Percentiles rank a stretch among this genome's conserved stretches.
These are phyloP conservation scores for Starmerella ratchasimensis DNA, from an alignment of 805 yeast species.

Conservation along the genomic window DNA sequence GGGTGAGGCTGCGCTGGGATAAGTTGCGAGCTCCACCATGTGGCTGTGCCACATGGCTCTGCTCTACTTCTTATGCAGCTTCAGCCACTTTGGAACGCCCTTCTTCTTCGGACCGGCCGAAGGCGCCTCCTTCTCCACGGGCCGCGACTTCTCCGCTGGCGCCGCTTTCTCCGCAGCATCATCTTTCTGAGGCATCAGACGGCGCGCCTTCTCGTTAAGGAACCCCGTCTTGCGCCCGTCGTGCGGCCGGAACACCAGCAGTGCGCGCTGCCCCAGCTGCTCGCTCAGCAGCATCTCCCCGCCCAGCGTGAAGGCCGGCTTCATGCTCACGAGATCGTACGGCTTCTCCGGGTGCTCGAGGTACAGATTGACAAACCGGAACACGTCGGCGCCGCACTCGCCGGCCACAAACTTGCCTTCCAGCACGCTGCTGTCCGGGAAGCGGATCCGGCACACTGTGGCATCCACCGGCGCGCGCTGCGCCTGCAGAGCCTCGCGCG, in stretches of 20 bases:
- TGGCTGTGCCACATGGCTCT: too few species aligned
- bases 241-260: constrained; percentile 30
- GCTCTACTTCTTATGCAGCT: constrained; percentile 20
- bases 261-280: constrained; percentile 35
- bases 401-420: constrained; percentile 37
- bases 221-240: constrained; percentile 5
- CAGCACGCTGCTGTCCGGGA: constrained; percentile 43
- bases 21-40: too few species aligned
- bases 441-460: constrained; percentile 37
- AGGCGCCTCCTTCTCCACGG: not conserved
- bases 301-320: constrained; percentile 33
- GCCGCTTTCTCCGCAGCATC: not conserved
- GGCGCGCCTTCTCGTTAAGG: constrained; percentile 15
- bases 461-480: constrained; percentile 21
- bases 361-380: constrained; percentile 23
- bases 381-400: constrained; percentile 31
- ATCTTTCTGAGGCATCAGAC: not conserved
- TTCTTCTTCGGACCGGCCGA: constrained; percentile 1
- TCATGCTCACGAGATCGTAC: constrained; percentile 35
- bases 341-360: constrained; percentile 23
- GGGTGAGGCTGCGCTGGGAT: too few species aligned
- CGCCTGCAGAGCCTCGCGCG: constrained; percentile 27
- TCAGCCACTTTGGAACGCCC: constrained; percentile 20
- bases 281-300: constrained; percentile 25
- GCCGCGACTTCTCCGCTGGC: not conserved